Conservation (phyloP, 2,329 filamentous ascomycete genomes). For the Zymoseptoria passerinii region DNA sequence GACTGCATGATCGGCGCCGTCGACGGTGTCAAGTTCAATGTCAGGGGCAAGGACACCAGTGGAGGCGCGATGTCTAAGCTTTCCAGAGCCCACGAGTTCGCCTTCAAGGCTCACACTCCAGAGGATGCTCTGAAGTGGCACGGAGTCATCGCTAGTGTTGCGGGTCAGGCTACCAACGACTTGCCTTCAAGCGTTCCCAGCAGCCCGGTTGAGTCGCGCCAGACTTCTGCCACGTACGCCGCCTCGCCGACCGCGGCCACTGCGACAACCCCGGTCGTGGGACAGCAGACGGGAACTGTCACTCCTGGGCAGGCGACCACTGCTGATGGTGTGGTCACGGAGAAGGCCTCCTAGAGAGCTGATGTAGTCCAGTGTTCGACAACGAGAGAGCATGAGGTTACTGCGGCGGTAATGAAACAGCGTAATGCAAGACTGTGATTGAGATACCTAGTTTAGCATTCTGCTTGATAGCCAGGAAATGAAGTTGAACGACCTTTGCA, state of each 20-base stretch:
- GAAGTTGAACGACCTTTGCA: no score
- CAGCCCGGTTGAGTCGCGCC: conserved; percentile 7
- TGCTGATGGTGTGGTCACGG: background rate
- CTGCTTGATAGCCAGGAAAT: background rate
- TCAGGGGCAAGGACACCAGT: conserved; percentile 89
- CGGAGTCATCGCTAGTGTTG: conserved; percentile 57
- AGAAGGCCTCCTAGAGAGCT: background rate
- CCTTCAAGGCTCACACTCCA: conserved; percentile 79
- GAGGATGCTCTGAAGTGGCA: conserved; percentile 81
- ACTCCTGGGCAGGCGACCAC: background rate
- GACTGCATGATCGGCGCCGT: conserved; percentile 71
- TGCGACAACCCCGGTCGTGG: background rate
- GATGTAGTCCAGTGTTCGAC: no score
- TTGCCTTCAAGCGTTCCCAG: conserved; percentile 30
- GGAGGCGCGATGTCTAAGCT: conserved; percentile 71
- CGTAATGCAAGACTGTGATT: background rate
- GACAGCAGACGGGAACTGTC: background rate
- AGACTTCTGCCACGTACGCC: background rate
- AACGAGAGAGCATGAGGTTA: no score
- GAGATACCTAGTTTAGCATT: background rate
- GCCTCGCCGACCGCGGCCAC: no score
- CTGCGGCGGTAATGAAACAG: background rate
- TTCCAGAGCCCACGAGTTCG: conserved; percentile 67
- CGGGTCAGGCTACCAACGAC: conserved; percentile 43
- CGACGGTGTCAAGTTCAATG: conserved; percentile 75